These are phyloP conservation scores for Mycena chlorophos DNA, from an alignment of 768 basidiomycete genomes.

Conservation along the genomic window DNA sequence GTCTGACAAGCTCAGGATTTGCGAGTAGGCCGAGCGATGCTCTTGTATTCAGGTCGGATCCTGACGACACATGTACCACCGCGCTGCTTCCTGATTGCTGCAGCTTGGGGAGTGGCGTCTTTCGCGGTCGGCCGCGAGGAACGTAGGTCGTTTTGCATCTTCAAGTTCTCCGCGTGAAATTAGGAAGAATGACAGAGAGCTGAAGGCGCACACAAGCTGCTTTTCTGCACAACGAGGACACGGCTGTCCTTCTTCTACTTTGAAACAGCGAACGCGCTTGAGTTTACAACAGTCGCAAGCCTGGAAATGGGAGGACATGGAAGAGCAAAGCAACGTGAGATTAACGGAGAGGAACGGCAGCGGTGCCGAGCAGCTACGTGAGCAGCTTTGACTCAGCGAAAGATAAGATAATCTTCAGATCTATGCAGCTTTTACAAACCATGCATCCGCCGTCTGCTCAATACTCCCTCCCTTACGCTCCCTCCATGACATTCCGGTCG, in stretches of 20 bases:
- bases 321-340: no score
- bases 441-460: no score
- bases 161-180: background rate
- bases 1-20: background rate
- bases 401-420: no score
- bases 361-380: no score
- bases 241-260: background rate
- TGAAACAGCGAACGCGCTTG: conserved; percentile 8
- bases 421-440: no score
- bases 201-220: conserved; percentile 3
- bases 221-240: conserved; percentile 19
- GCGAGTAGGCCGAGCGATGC: background rate
- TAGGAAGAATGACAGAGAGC: background rate
- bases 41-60: no score
- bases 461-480: no score
- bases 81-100: background rate
- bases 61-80: no score
- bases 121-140: conserved; percentile 6
- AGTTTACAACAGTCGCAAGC: conserved; percentile 14
- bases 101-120: background rate
- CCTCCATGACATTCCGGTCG: no score
- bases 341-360: no score
- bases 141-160: conserved; percentile 17
- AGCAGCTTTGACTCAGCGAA: no score
- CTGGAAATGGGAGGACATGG: no score